These are phyloP conservation scores for Pyrus hybrid DNA, from an alignment of 331 rosid species.

Conservation along the genomic window DNA sequence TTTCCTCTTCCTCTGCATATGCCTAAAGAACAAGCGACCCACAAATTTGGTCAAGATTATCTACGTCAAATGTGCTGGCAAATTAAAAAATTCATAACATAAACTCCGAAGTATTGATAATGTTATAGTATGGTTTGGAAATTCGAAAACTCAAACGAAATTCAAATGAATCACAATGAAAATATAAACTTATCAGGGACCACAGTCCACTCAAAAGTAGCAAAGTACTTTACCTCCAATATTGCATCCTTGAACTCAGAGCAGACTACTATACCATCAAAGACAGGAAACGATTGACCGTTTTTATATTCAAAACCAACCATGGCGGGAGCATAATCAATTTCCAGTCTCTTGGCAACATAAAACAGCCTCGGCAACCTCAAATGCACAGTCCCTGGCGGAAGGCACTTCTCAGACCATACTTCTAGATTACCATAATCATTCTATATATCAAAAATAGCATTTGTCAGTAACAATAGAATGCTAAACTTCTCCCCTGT, in stretches of 20 bases:
- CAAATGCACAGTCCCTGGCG: conserved; percentile 86
- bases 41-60: neutral
- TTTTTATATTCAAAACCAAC: conserved; percentile 87
- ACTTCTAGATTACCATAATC: conserved; percentile 91
- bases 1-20: conserved; percentile 68
- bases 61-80: neutral
- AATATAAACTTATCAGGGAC: neutral
- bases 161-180: neutral
- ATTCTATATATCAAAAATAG: conserved; percentile 35
- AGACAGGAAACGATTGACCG: conserved; percentile 77
- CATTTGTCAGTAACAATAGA: neutral
- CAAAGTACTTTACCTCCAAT: conserved; percentile 47
- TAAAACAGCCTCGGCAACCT: conserved; percentile 62
- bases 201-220: conserved; percentile 7
- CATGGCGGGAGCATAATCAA: conserved; percentile 95
- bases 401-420: conserved; percentile 99
- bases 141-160: too few relatives aligned
- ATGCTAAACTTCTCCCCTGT: neutral
- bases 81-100: neutral
- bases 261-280: conserved; percentile 90
- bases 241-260: conserved; percentile 76
- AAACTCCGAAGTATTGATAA: neutral
- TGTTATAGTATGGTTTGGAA: neutral
- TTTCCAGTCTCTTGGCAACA: conserved; percentile 77
- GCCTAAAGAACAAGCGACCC: conserved; percentile 38